phyloP scores from a whole-genome alignment of 345 rosid species.

The Heritiera littoralis region DNA sequence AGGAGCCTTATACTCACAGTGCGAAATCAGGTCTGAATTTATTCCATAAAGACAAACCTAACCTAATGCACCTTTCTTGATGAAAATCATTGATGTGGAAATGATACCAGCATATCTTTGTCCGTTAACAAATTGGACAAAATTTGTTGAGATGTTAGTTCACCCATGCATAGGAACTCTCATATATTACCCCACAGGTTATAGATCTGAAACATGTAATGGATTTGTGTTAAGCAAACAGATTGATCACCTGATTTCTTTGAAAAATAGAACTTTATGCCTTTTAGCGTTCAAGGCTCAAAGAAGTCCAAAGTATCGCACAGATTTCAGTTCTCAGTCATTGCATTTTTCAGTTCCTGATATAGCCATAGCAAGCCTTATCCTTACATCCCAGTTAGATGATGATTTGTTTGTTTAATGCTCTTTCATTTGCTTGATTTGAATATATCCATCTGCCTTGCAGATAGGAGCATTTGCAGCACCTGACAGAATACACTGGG shows the following conservation, averaged over 20 bases:
- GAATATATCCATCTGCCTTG: not conserved
- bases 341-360: not conserved
- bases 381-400: not conserved
- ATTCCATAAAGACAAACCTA: slow-evolving; percentile 1
- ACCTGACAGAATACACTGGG: slow-evolving; percentile 95
- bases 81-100: not conserved
- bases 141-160: not conserved
- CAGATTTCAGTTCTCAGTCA: not conserved
- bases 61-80: not conserved
- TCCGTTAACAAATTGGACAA: not conserved
- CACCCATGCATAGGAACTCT: not conserved
- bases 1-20: slow-evolving; percentile 68
- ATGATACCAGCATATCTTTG: not conserved
- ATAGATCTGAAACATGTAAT: not conserved
- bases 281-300: not conserved
- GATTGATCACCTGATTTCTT: not conserved
- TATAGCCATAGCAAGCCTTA: not conserved
- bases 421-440: not conserved
- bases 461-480: slow-evolving; percentile 98
- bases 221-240: not conserved
- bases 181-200: not conserved
- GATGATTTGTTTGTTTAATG: not conserved
- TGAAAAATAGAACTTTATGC: not conserved
- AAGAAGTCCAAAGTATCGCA: not conserved
- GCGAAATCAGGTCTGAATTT: slow-evolving; percentile 68